phyloP scores from a whole-genome alignment of 345 rosid genomes.

The Aquilaria malaccensis region DNA sequence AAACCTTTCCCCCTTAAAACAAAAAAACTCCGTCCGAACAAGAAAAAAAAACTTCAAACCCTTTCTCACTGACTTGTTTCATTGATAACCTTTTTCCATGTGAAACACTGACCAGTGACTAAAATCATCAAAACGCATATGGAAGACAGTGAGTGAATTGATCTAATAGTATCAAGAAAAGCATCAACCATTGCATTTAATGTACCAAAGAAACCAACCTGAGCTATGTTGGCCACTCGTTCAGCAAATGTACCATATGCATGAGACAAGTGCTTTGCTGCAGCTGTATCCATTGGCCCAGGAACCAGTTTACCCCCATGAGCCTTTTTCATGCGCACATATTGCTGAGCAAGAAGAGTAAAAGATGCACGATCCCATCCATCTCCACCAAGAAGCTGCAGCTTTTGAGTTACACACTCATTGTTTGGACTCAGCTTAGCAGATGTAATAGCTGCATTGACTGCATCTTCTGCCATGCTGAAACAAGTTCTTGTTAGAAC shows the following conservation, averaged over 20 bases:
- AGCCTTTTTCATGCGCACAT: constrained; percentile 78
- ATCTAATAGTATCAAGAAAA: too few species aligned
- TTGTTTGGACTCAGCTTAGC: constrained; percentile 66
- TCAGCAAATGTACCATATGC: constrained; percentile 87
- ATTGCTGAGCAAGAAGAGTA: constrained; percentile 84
- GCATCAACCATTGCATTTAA: background rate
- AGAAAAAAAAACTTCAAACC: too few species aligned
- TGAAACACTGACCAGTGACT: too few species aligned
- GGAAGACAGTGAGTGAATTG: too few species aligned
- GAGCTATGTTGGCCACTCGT: constrained; percentile 84
- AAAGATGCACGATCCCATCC: constrained; percentile 91
- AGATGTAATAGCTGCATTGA: constrained; percentile 77
- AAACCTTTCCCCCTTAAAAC: too few species aligned
- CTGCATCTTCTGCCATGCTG: constrained; percentile 99
- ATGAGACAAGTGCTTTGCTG: constrained; percentile 87
- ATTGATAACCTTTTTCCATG: too few species aligned
- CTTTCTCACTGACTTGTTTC: too few species aligned
- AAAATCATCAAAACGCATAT: too few species aligned
- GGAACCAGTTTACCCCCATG: constrained; percentile 76
- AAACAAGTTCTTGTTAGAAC: constrained; percentile 29
- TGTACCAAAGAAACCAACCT: constrained; percentile 39
- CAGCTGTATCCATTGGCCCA: constrained; percentile 80
- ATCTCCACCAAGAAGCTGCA: constrained; percentile 70
- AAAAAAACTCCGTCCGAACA: too few species aligned
- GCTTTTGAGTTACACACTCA: constrained; percentile 54